These are phyloP conservation scores for Phialemoniopsis sp. DNA, from an alignment of 2,329 filamentous ascomycete genomes.

Conservation along the genomic window DNA sequence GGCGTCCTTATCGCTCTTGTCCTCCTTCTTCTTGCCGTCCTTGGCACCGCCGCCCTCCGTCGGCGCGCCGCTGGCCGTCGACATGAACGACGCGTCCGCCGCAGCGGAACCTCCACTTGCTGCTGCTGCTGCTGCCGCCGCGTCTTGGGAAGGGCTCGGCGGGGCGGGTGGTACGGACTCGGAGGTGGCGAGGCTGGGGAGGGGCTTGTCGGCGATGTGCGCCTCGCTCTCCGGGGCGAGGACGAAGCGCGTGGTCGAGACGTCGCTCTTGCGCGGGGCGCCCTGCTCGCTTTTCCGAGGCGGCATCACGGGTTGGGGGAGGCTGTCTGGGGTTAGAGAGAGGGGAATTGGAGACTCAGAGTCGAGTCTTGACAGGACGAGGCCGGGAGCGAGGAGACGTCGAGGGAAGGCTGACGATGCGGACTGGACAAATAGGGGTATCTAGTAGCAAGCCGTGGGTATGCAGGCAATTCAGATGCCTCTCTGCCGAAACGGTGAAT, in stretches of 20 bases:
- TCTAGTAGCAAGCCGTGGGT: too few species aligned
- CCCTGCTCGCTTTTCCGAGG: slow-evolving; percentile 47
- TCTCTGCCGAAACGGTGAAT: too few species aligned
- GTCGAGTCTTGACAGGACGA: too few species aligned
- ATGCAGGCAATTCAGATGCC: too few species aligned
- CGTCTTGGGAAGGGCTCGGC: slow-evolving; percentile 11
- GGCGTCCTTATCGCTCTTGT: slow-evolving; percentile 28
- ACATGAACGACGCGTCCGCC: slow-evolving; percentile 1
- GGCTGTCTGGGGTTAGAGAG: too few species aligned
- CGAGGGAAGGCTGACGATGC: too few species aligned
- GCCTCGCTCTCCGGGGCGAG: slow-evolving; percentile 33
- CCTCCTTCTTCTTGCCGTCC: slow-evolving; percentile 27
- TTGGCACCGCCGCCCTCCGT: slow-evolving; percentile 11
- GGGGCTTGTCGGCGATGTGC: not conserved
- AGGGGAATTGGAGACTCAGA: too few species aligned
- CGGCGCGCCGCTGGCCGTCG: not conserved
- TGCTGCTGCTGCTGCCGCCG: slow-evolving; percentile 14
- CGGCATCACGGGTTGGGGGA: slow-evolving; percentile 36
- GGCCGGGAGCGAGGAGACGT: too few species aligned
- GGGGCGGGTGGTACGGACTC: slow-evolving; percentile 9
- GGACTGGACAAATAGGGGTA: too few species aligned
- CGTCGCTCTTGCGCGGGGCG: slow-evolving; percentile 35
- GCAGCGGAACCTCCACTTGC: slow-evolving; percentile 8
- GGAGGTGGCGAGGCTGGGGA: slow-evolving; percentile 12
- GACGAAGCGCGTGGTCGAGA: slow-evolving; percentile 39